These are phyloP conservation scores for Malus hybrid DNA, from an alignment of 331 rosid species.

Conservation along the genomic window DNA sequence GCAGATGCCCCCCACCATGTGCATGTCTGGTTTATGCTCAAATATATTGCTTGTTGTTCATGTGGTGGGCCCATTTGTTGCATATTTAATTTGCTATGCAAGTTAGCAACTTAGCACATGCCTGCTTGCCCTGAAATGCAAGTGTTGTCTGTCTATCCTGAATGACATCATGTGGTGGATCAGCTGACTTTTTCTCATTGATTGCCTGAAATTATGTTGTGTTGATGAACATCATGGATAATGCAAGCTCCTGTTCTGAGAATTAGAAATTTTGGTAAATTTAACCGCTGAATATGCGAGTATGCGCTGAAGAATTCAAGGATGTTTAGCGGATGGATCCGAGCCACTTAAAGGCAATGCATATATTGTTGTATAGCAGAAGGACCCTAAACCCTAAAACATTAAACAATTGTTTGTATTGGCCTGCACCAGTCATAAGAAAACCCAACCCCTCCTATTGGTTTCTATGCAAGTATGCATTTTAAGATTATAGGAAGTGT, in stretches of 20 bases:
- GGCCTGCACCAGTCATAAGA: background rate
- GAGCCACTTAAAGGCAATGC: too few relatives aligned
- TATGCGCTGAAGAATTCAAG: too few relatives aligned
- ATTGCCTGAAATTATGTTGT: background rate
- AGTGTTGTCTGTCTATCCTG: background rate
- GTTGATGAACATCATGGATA: background rate
- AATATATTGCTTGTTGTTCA: background rate
- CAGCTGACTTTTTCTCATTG: background rate
- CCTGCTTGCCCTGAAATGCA: background rate
- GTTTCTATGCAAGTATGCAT: background rate
- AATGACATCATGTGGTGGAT: background rate
- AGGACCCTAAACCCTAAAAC: too few relatives aligned
- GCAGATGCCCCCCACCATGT: conserved; percentile 32
- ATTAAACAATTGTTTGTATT: background rate
- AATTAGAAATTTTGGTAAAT: too few relatives aligned
- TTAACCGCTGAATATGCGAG: too few relatives aligned
- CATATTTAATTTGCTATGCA: background rate
- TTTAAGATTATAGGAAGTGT: background rate
- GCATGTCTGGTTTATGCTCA: conserved; percentile 17
- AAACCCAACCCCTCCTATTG: background rate
- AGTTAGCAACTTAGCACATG: background rate
- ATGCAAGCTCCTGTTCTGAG: too few relatives aligned
- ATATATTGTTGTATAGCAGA: too few relatives aligned
- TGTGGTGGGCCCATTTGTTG: conserved; percentile 12
- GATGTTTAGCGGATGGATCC: too few relatives aligned